Evolutionary conservation across 2,329 filamentous ascomycete genomes (phyloP), one percentile per base, ranked within the genome.

Genomic region (Gaeumannomyces sp.): DNA sequence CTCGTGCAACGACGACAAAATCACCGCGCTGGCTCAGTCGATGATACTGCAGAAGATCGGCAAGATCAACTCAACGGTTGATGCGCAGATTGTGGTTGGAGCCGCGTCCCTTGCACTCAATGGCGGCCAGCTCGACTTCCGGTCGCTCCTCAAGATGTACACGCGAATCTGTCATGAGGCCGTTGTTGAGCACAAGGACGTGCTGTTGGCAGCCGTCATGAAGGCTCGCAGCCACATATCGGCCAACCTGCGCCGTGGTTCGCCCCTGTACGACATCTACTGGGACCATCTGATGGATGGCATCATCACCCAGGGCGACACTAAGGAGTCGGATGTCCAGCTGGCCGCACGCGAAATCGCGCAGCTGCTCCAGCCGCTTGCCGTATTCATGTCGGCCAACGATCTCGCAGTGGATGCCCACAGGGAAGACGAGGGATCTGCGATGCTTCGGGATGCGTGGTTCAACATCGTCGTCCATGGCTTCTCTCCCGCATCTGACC

Each of bases 401-500:
- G 82, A 88, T 65, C 76, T 88, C 67, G 80, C 78, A 28, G 77
- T 80, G 27, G 76, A 79, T 59, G 79, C 76, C 45, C 70, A 79
- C 13, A 77, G 78, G 64, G 85, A 90, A 63, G 89, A 93, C 63
- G 88, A 94, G 66, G 85, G 87, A 10, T 84, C 90, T 67, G 85
- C 86, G 31, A 79, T 96, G 65, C 85, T 95, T 69, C 88, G 94
- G 63, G 93, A 99, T 80, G 92, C 92, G 6, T 99, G 95, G 95
- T 98, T 97, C 79, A 99, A 99, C 72, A 92, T 98, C 67, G 91
- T 93, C 28, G 90, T 97, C 0, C 95, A 99, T 74, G 95, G 93
- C 5, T 96, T 98, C 73, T 89, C 88, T 13, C 82, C 89, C 14
- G 84, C 85, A 22, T 94, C 92, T 0, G 84, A 88, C 22, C 85